Evolutionary conservation across 441 rosid species (phyloP), one percentile per base, ranked within the genome.

Genomic region (Corymbia citriodora): DNA sequence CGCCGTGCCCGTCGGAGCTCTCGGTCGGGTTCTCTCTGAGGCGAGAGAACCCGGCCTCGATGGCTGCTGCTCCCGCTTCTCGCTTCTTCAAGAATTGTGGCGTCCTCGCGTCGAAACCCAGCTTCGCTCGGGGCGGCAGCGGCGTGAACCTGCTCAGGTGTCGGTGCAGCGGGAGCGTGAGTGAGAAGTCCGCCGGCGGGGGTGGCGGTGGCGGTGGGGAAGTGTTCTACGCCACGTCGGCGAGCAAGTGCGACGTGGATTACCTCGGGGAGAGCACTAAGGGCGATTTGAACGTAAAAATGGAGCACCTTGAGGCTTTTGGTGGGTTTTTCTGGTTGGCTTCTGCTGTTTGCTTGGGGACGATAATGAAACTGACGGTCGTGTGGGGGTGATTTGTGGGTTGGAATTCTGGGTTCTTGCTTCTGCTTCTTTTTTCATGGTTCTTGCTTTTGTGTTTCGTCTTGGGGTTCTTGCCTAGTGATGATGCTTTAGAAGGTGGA

Each of bases 201-300:
- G 50, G 49, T 4, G 48, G 27, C 2, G 61, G 61, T 2, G 94
- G 93, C 8, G 95, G 97, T 4, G 95, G 94, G 31, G 96, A 94
- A 50, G 91, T 95, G 74, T 98, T 98, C 90, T 96, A 98, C 6
- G 94, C 97, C 85, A 97, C 97, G 9, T 94, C 97, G 50, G 94
- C 99, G 68, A 92, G 93, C 87, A 93, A 93, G 90, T 91, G 54
- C 90, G 98, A 96, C 85, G 95, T 98, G 45, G 99, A 98, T 93
- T 98, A 97, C 93, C 92, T 98, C 87, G 99, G 99, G n/a, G 94
- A 97, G 94, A 97, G 99, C 93, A 97, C 99, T 85, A 98, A 94
- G 92, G 99, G 99, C 72, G 99, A 98, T 94, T 95, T 98, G 94
- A 97, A 96, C 94, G 94, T 97, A 92, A 96, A 96, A 88, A 86